A percentile compares a stretch with the other conserved stretches of the same genome.
These are phyloP conservation scores for Eleusine indica DNA, from an alignment of 176 grass and related monocot genomes.

Conservation along the genomic window DNA sequence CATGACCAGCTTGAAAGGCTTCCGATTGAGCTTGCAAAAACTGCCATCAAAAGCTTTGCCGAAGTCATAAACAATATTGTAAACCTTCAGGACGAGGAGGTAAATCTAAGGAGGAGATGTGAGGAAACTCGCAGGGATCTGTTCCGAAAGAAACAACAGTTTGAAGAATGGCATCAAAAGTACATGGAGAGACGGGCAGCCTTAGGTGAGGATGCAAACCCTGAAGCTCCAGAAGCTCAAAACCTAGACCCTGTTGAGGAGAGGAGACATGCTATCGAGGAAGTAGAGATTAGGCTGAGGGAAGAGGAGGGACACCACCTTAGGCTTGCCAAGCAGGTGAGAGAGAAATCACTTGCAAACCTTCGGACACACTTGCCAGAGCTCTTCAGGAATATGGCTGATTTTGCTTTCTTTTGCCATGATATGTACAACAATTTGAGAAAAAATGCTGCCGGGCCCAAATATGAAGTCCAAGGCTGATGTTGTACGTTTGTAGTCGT, in stretches of 20 bases:
- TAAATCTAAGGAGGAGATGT: slow-evolving; percentile 61
- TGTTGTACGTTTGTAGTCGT: neutral
- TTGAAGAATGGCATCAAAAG: slow-evolving; percentile 70
- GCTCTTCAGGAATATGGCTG: slow-evolving; percentile 70
- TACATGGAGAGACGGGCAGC: slow-evolving; percentile 57
- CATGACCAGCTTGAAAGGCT: slow-evolving; percentile 79
- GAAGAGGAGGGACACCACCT: slow-evolving; percentile 58
- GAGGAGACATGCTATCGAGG: slow-evolving; percentile 54
- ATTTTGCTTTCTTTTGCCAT: slow-evolving; percentile 53
- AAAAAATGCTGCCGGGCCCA: slow-evolving; percentile 24
- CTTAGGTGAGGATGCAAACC: slow-evolving; percentile 54
- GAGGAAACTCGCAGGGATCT: slow-evolving; percentile 65
- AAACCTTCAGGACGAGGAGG: slow-evolving; percentile 69
- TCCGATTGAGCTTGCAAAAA: slow-evolving; percentile 74
- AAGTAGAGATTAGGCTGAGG: slow-evolving; percentile 57
- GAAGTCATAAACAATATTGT: slow-evolving; percentile 68
- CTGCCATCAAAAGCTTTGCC: slow-evolving; percentile 71
- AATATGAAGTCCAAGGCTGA: slow-evolving; percentile 48
- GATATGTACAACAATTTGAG: slow-evolving; percentile 69
- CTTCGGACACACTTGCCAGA: slow-evolving; percentile 81
- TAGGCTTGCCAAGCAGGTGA: slow-evolving; percentile 72
- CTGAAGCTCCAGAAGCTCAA: slow-evolving; percentile 42
- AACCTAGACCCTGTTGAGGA: slow-evolving; percentile 58
- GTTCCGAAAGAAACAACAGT: slow-evolving; percentile 54
- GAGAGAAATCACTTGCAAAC: slow-evolving; percentile 83